Conservation (phyloP, 371 early-diverging fungal genomes). For the Mucor piriformis region DNA sequence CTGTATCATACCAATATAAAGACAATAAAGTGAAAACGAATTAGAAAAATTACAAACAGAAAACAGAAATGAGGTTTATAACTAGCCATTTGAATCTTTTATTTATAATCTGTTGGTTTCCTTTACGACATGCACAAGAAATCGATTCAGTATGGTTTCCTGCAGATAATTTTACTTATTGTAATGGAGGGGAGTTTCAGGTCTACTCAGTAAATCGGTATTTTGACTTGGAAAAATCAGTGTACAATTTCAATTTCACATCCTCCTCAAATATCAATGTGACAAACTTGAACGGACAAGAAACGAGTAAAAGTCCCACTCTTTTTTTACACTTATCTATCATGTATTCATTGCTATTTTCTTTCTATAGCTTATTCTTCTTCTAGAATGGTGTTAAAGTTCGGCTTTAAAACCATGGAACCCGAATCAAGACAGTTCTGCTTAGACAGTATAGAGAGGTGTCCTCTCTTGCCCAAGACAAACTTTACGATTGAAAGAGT, state of each 20-base stretch:
- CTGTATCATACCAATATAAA: neutral
- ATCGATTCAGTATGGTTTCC: conserved; percentile 24
- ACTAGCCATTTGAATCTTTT: neutral
- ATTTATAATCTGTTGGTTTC: neutral
- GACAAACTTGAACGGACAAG: conserved; percentile 20
- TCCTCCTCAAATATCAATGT: conserved; percentile 18
- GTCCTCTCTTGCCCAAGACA: conserved; percentile 8
- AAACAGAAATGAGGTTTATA: conserved; percentile 6
- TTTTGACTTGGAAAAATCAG: conserved; percentile 15
- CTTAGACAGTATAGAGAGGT: conserved; percentile 5
- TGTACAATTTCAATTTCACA: conserved; percentile 16
- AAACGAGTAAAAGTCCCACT: conserved; percentile 17
- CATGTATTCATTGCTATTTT: neutral
- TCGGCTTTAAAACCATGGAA: conserved; percentile 28
- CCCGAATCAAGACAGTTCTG: conserved; percentile 22
- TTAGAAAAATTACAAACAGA: neutral
- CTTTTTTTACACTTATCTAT: neutral
- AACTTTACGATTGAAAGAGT: conserved; percentile 22
- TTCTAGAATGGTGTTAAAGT: conserved; percentile 22
- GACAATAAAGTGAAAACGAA: too few relatives aligned
- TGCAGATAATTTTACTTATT: conserved; percentile 22
- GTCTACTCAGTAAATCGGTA: conserved; percentile 23
- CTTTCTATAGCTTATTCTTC: conserved; percentile 22
- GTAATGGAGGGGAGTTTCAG: conserved; percentile 15
- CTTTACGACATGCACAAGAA: conserved; percentile 5